Evolutionary conservation across 345 rosid genomes (phyloP).

Genomic region (Dovyalis caffra): DNA sequence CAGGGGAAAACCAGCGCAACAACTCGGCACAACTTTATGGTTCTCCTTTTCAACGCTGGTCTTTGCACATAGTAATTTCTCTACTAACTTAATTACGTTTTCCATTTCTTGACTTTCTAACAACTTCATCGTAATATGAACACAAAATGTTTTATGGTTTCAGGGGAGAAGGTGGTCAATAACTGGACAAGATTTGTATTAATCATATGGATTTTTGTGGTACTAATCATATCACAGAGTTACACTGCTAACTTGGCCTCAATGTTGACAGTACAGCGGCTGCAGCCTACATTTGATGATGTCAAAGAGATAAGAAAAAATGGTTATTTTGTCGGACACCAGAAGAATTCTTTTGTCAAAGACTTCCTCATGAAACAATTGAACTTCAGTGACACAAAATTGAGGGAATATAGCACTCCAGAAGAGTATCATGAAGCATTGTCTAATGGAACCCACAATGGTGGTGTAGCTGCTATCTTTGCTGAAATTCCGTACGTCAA

Average conservation of each 20-base stretch:
- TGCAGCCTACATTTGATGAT: constrained; percentile 27
- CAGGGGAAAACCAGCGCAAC: constrained; percentile 36
- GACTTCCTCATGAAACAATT: not conserved
- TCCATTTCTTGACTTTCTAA: not conserved
- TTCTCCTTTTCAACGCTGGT: constrained; percentile 23
- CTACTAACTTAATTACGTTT: not conserved
- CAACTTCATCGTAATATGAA: not conserved
- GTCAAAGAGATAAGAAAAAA: not conserved
- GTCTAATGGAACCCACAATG: constrained; percentile 13
- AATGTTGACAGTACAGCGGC: constrained; percentile 39
- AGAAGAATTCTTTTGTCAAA: constrained; percentile 25
- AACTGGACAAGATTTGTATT: constrained; percentile 47
- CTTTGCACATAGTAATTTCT: constrained; percentile 16
- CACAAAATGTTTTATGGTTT: not conserved
- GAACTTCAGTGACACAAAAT: not conserved
- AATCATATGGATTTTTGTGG: constrained; percentile 52
- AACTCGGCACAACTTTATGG: constrained; percentile 8
- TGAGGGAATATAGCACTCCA: not conserved
- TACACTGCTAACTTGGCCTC: constrained; percentile 54
- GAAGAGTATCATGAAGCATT: constrained; percentile 11
- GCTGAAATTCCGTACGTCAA: constrained; percentile 45
- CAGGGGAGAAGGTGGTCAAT: constrained; percentile 49
- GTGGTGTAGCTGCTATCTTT: constrained; percentile 27
- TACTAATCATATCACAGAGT: constrained; percentile 46
- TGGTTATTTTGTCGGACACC: constrained; percentile 34